Evolutionary conservation across 805 yeast genomes (phyloP), one percentile per base, ranked within the genome.

Genomic region (Metschnikowia henanensis): DNA sequence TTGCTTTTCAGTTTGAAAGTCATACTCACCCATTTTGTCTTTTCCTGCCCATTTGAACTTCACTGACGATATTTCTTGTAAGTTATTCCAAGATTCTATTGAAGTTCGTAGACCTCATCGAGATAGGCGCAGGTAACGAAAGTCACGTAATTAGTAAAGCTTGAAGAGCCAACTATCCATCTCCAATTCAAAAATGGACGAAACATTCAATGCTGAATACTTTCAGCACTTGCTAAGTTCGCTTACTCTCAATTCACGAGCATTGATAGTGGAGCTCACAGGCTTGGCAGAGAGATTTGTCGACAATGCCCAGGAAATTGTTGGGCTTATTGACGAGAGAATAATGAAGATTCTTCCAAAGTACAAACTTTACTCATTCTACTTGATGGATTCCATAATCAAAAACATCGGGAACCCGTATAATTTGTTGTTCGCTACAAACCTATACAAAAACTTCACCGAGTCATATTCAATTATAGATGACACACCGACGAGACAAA

Each of bases 351-450:
- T 69, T 41, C 51, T 68, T 23, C 76, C 75, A 13, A 66, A 65
- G 45, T 64, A 69, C 52, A 53, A 54, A 33, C 57, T 68, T 17
- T 63, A 49, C 49, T 49, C 65, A 17, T 60, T 72, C 38, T 71
- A 71, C 50, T 53, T 71, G 36, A 49, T 71, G 57, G 76, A 71
- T 52, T 67, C 72, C 29, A 68, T 71, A 21, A 60, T 69, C 53
- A 71, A 71, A 46, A 69, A 65, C 52, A 59, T 70, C 23, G 75
- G 76, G 13, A 70, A 64, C 44, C 76, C 76, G 6, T 71, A 68
- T 56, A 68, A 68, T 47, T 45, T 67, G 35, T 51, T 70, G 38
- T 70, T 70, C 50, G 66, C 67, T 31, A 47, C 55, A 18, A 62
- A 62, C 39, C 51, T 71, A 31, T 68, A 61, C 54, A 57, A 57